Evolutionary conservation across 192 early-diverging fungal species (phyloP).

Genomic region (Lobulomyces angularis): DNA sequence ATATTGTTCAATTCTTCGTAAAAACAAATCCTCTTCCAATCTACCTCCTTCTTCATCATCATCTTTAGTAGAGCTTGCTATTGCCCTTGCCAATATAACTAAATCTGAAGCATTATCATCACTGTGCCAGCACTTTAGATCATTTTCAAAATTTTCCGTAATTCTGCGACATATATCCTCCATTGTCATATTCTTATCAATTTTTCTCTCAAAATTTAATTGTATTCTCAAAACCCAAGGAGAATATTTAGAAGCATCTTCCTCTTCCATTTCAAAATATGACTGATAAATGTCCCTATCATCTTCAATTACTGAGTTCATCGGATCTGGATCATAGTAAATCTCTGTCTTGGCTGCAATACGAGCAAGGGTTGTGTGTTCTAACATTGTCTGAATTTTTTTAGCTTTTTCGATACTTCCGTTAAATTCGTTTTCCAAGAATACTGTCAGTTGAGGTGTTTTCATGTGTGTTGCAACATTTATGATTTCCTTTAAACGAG

Average conservation of each 20-base stretch:
- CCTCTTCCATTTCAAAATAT: conserved; percentile 71
- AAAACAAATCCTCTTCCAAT: conserved; percentile 76
- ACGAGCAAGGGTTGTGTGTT: conserved; percentile 81
- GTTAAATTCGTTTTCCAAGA: conserved; percentile 54
- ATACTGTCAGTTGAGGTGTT: conserved; percentile 77
- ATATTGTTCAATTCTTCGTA: conserved; percentile 70
- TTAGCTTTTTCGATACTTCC: conserved; percentile 73
- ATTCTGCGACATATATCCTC: conserved; percentile 70
- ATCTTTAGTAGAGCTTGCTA: conserved; percentile 52
- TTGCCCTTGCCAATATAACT: conserved; percentile 77
- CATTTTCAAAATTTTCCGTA: conserved; percentile 61
- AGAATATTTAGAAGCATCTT: conserved; percentile 34
- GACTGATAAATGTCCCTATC: conserved; percentile 82
- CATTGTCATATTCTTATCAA: conserved; percentile 83
- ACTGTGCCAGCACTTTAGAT: conserved; percentile 65
- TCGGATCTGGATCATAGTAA: conserved; percentile 83
- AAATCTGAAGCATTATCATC: conserved; percentile 86
- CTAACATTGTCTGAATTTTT: conserved; percentile 71
- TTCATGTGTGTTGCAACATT: conserved; percentile 95
- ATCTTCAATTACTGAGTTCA: conserved; percentile 64
- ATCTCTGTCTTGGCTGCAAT: conserved; percentile 83
- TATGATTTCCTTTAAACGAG: conserved; percentile 97
- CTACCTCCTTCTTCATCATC: conserved; percentile 47
- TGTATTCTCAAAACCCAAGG: conserved; percentile 47
- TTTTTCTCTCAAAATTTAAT: conserved; percentile 55